Conservation (phyloP, 2,329 filamentous ascomycete species). For the Meredithiella fracta region DNA sequence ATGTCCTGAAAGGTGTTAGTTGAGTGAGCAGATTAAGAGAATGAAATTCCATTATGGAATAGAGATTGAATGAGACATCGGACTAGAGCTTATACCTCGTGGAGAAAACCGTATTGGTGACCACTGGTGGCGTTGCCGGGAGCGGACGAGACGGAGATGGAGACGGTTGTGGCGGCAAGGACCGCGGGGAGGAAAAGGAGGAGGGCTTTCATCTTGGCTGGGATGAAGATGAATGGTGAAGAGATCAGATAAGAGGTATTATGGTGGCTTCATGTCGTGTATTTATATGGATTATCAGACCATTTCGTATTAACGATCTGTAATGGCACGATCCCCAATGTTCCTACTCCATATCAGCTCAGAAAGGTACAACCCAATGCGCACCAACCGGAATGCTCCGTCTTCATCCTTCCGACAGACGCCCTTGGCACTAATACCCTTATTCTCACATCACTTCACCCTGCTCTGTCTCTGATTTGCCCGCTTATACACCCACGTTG, state of each 20-base stretch:
- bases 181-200: not conserved
- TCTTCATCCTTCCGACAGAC: no score
- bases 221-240: not conserved
- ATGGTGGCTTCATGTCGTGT: not conserved
- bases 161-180: constrained; percentile 18
- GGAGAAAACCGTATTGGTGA: constrained; percentile 30
- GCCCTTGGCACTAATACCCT: no score
- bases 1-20: constrained; percentile 34
- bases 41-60: no score
- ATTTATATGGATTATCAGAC: no score
- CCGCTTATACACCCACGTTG: not conserved
- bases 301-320: no score
- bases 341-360: no score
- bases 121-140: constrained; percentile 28
- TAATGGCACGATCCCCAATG: no score
- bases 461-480: not conserved
- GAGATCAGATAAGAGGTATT: not conserved
- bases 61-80: no score
- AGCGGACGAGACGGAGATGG: constrained; percentile 23
- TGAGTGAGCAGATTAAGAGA: no score
- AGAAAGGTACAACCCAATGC: no score
- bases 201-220: not conserved
- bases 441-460: not conserved
- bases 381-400: no score
- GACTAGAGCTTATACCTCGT: no score